phyloP scores from a whole-genome alignment of 2,329 filamentous ascomycete genomes.

The Fusarium fujikuroi region DNA sequence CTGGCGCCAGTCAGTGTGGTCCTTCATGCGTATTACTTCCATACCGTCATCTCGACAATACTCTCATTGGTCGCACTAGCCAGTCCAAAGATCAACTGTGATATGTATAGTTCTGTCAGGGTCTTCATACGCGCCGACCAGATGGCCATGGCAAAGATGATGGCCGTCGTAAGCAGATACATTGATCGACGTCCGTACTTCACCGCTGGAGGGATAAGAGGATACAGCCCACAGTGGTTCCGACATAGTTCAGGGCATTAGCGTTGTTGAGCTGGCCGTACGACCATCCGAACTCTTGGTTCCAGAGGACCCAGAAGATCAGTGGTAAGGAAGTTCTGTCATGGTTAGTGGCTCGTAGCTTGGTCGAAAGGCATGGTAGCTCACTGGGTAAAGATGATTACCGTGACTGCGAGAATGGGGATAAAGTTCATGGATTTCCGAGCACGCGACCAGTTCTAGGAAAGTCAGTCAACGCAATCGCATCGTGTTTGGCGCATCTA shows the following conservation, averaged over 20 bases:
- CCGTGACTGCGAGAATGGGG: not conserved
- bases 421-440: not conserved
- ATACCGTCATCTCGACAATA: conserved; percentile 51
- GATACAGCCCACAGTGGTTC: conserved; percentile 45
- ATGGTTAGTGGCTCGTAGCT: not conserved
- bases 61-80: conserved; percentile 51
- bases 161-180: conserved; percentile 39
- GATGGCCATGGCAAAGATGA: conserved; percentile 8
- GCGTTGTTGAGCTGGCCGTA: conserved; percentile 38
- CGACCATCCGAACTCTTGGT: conserved; percentile 39
- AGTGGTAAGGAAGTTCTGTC: conserved; percentile 35
- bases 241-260: conserved; percentile 41
- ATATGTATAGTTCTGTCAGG: not conserved
- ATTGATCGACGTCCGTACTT: conserved; percentile 46
- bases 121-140: not conserved
- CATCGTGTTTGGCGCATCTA: not conserved
- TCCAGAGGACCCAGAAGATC: conserved; percentile 46
- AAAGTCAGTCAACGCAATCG: not conserved
- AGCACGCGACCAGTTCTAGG: not conserved
- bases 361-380: not conserved
- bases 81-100: conserved; percentile 44
- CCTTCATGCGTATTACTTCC: not conserved
- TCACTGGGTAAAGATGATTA: not conserved
- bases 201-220: conserved; percentile 46
- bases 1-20: not conserved